A percentile compares a stretch with the other conserved stretches of the same genome.
These are phyloP conservation scores for Rubia yunnanensis DNA, from an alignment of 257 asterid genomes.

Conservation along the genomic window DNA sequence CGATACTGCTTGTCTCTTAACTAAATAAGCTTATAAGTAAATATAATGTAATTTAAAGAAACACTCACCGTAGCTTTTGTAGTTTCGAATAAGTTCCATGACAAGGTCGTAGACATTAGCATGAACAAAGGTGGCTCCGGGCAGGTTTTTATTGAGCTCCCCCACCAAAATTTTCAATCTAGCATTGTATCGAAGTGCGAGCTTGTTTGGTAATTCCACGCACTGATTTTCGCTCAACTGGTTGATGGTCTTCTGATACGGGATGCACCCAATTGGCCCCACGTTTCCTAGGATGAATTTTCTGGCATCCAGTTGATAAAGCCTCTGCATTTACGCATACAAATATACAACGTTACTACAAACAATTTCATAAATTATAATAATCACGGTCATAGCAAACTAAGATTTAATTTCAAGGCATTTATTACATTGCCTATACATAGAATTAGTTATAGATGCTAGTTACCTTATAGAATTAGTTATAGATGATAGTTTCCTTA, in stretches of 20 bases:
- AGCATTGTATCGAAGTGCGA: constrained; percentile 66
- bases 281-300: constrained; percentile 78
- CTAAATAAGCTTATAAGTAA: no score
- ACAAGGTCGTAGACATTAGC: constrained; percentile 85
- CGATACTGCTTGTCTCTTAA: no score
- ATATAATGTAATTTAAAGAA: no score
- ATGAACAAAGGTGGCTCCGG: constrained; percentile 62
- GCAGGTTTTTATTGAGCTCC: constrained; percentile 45
- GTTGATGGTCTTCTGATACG: constrained; percentile 77
- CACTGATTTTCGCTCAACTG: constrained; percentile 53
- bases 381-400: no score
- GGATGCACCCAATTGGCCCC: constrained; percentile 95
- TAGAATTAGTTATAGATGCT: no score
- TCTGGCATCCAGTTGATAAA: constrained; percentile 66
- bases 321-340: constrained; percentile 41
- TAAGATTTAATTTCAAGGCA: no score
- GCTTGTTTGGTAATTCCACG: constrained; percentile 64
- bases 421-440: no score
- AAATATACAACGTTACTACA: no score
- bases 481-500: no score
- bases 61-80: constrained; percentile 49
- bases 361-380: no score
- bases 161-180: constrained; percentile 55
- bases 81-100: constrained; percentile 79
- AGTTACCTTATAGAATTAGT: no score